These are phyloP conservation scores for Eutreptiella sp. DNA, from an alignment of 208 protist species.

Conservation along the genomic window DNA sequence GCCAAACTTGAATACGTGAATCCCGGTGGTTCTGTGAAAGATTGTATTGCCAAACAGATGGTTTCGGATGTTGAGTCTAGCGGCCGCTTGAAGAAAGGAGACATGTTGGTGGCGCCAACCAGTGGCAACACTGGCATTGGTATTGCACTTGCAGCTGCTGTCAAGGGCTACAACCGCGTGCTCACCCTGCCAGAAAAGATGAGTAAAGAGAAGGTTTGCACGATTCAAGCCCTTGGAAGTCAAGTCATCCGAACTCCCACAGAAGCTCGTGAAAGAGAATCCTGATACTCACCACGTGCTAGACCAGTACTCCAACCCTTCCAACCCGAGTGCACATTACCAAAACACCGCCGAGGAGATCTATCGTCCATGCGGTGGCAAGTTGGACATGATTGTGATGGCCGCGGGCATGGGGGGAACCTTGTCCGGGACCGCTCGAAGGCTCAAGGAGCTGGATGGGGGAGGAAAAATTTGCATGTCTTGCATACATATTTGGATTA, in stretches of 20 bases:
- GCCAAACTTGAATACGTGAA: conserved; percentile 84
- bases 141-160: conserved; percentile 84
- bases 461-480: too few species aligned
- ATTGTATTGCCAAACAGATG: conserved; percentile 93
- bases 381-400: conserved; percentile 91
- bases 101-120: conserved; percentile 92
- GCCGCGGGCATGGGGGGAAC: conserved; percentile 92
- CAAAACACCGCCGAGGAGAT: conserved; percentile 91
- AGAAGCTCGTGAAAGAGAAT: conserved; percentile 82
- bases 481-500: too few species aligned
- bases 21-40: conserved; percentile 92
- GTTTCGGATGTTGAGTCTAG: conserved; percentile 80
- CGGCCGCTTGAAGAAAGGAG: conserved; percentile 84
- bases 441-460: conserved; percentile 71
- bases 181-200: conserved; percentile 98
- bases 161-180: conserved; percentile 90
- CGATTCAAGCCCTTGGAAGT: conserved; percentile 82
- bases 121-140: conserved; percentile 93
- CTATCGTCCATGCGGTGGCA: conserved; percentile 79
- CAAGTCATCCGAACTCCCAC: conserved; percentile 92
- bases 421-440: conserved; percentile 81
- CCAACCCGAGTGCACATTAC: conserved; percentile 91
- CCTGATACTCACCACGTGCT: conserved; percentile 84
- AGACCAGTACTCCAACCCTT: conserved; percentile 91
- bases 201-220: conserved; percentile 91